Conservation (phyloP, 2,329 filamentous ascomycete genomes). For the Fusarium sp. region DNA sequence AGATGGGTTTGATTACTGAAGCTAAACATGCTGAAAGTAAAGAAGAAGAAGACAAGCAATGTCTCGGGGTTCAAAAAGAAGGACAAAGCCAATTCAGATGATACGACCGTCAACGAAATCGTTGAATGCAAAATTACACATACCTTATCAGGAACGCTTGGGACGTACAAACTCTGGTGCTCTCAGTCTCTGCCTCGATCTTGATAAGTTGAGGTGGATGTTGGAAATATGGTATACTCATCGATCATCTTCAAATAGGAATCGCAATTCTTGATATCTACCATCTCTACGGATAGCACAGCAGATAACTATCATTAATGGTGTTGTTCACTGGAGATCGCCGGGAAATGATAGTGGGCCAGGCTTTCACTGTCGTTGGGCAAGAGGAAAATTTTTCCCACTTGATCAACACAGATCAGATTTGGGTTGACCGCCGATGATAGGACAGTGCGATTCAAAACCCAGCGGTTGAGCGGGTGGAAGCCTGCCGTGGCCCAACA, state of each 20-base stretch:
- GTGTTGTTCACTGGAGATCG: constrained; percentile 1
- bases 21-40: constrained; percentile 2
- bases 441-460: constrained; percentile 32
- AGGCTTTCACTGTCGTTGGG: constrained; percentile 6
- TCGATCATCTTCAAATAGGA: background rate
- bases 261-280: background rate
- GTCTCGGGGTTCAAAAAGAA: constrained; percentile 13
- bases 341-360: constrained; percentile 36
- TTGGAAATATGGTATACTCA: no score
- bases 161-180: no score
- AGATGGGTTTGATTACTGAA: constrained; percentile 1
- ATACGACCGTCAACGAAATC: no score
- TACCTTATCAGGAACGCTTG: no score
- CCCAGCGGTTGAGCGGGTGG: constrained; percentile 3
- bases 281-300: background rate
- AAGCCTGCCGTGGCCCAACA: background rate
- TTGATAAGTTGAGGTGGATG: background rate
- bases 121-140: no score
- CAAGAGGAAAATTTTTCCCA: constrained; percentile 34
- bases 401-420: background rate
- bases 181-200: no score
- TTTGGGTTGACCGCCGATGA: constrained; percentile 10
- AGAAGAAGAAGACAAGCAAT: constrained; percentile 3
- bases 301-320: no score
- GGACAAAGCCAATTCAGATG: background rate